phyloP scores from a whole-genome alignment of 306 rosid genomes.

The Citrullus mucosospermus region DNA sequence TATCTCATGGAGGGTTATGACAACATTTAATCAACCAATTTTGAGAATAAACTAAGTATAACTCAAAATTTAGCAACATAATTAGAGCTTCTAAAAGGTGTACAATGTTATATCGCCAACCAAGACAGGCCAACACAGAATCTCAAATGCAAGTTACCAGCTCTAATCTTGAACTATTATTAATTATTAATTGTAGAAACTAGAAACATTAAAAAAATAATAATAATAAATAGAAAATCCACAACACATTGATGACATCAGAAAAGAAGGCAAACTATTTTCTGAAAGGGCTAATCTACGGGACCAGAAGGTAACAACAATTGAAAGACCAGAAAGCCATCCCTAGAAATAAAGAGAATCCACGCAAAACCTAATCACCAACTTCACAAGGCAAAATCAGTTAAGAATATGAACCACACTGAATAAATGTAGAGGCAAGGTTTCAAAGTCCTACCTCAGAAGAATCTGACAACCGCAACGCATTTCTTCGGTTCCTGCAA shows the following conservation, averaged over 20 bases:
- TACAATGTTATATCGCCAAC: too few relatives aligned
- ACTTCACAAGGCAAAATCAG: background rate
- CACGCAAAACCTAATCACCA: background rate
- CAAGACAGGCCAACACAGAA: too few relatives aligned
- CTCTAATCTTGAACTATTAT: background rate
- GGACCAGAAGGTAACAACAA: background rate
- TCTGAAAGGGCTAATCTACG: background rate
- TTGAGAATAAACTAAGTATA: too few relatives aligned
- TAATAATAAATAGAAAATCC: background rate
- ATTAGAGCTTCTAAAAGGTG: too few relatives aligned
- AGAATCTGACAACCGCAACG: background rate
- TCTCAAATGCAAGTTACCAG: too few relatives aligned
- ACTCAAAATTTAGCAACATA: too few relatives aligned
- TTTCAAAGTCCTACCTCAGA: background rate
- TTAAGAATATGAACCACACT: background rate
- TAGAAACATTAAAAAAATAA: background rate
- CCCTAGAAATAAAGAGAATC: background rate
- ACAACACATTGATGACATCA: background rate
- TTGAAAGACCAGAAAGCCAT: background rate
- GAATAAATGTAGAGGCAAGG: background rate
- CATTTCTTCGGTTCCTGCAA: background rate
- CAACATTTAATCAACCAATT: too few relatives aligned
- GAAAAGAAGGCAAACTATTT: background rate
- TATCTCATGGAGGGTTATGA: too few relatives aligned
- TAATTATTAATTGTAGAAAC: background rate